Conservation (phyloP, 2,329 filamentous ascomycete species). For the Hirsutella minnesotensis region DNA sequence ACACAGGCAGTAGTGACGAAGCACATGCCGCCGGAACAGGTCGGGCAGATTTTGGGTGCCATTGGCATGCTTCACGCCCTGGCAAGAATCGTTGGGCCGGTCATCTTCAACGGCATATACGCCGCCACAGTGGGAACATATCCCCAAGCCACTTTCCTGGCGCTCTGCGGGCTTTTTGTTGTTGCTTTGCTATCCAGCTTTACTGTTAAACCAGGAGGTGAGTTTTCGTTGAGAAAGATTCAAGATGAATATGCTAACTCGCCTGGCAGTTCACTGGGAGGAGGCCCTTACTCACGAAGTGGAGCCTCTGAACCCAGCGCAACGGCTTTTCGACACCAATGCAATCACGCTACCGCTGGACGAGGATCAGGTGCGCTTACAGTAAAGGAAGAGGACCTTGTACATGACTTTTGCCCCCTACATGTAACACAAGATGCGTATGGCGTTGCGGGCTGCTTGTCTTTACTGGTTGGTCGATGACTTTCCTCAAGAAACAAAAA, state of each 20-base stretch:
- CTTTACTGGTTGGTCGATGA: too few species aligned
- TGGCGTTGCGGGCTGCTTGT: too few species aligned
- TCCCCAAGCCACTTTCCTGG: slow-evolving; percentile 74
- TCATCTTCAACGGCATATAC: slow-evolving; percentile 79
- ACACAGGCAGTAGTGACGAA: slow-evolving; percentile 80
- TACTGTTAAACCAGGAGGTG: slow-evolving; percentile 64
- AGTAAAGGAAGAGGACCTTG: slow-evolving; percentile 1
- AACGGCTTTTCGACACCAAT: slow-evolving; percentile 4
- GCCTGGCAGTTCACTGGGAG: slow-evolving; percentile 21
- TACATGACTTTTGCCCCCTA: not conserved
- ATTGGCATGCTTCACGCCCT: slow-evolving; percentile 77
- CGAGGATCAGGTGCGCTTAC: slow-evolving; percentile 17
- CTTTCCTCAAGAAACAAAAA: too few species aligned
- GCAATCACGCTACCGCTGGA: slow-evolving; percentile 9
- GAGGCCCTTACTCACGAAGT: slow-evolving; percentile 8
- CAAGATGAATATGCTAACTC: not conserved
- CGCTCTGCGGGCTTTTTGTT: slow-evolving; percentile 55
- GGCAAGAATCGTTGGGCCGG: slow-evolving; percentile 65
- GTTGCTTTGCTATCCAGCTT: slow-evolving; percentile 54
- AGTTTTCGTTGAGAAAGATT: slow-evolving; percentile 21
- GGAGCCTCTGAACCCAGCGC: slow-evolving; percentile 11
- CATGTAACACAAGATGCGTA: not conserved
- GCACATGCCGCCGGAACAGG: slow-evolving; percentile 70
- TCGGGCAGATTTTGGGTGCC: slow-evolving; percentile 81
- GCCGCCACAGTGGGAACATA: slow-evolving; percentile 66